phyloP scores from a whole-genome alignment of 2,329 filamentous ascomycete genomes.

The Monosporascus sp. region DNA sequence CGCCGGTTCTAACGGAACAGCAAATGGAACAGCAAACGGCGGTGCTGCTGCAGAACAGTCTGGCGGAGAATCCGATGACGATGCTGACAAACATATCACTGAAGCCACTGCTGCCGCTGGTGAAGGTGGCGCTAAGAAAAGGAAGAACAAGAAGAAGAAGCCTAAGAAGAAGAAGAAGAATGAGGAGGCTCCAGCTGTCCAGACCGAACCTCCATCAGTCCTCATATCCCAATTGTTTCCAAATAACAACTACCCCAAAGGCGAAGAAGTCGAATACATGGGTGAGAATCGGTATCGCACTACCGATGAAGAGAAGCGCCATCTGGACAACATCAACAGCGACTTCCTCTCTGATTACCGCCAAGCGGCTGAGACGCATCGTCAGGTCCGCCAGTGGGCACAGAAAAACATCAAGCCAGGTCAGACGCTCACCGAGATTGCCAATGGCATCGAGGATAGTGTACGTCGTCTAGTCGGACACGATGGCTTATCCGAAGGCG shows the following conservation, averaged over 20 bases:
- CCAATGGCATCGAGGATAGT: slow-evolving; percentile 80
- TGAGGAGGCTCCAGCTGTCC: slow-evolving; percentile 58
- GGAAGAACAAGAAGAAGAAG: slow-evolving; percentile 80
- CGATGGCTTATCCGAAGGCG: slow-evolving; percentile 69
- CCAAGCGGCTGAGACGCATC: slow-evolving; percentile 76
- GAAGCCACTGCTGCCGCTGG: slow-evolving; percentile 12
- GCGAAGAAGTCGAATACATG: slow-evolving; percentile 72
- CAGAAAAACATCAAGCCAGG: slow-evolving; percentile 77
- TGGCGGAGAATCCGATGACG: too few species aligned
- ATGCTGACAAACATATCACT: too few species aligned
- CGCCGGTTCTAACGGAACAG: too few species aligned
- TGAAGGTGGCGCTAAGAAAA: slow-evolving; percentile 46
- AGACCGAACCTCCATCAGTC: slow-evolving; percentile 73
- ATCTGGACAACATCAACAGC: slow-evolving; percentile 73
- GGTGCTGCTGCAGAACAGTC: too few species aligned
- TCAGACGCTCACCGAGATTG: slow-evolving; percentile 73
- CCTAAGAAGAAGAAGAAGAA: slow-evolving; percentile 70
- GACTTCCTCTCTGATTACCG: slow-evolving; percentile 79
- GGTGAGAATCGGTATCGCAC: slow-evolving; percentile 75
- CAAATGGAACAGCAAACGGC: too few species aligned
- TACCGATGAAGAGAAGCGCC: slow-evolving; percentile 78
- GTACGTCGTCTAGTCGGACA: slow-evolving; percentile 75
- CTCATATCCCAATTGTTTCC: slow-evolving; percentile 70
- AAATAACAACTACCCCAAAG: slow-evolving; percentile 66
- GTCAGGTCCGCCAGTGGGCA: slow-evolving; percentile 79